A percentile compares a stretch with the other conserved stretches of the same genome.
phyloP scores from a whole-genome alignment of 1,139 yeast genomes.

The Kodamaea derodonti region DNA sequence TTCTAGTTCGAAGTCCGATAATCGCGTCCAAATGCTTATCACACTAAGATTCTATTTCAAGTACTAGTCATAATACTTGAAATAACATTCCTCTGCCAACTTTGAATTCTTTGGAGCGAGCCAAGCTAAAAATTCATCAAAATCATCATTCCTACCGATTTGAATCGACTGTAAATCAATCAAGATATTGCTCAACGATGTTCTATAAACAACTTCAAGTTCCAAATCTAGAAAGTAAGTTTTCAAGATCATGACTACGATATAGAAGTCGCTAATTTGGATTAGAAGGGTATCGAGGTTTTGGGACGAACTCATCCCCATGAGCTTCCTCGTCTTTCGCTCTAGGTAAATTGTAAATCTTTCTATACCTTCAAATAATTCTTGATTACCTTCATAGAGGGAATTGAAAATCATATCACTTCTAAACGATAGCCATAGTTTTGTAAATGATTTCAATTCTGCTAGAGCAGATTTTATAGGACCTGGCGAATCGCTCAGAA shows the following conservation, averaged over 20 bases:
- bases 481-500: slow-evolving; percentile 5
- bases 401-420: slow-evolving; percentile 26
- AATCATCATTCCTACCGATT: slow-evolving; percentile 7
- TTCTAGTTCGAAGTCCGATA: no score
- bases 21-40: no score
- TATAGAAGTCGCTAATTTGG: not conserved
- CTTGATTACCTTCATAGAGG: slow-evolving; percentile 27
- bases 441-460: slow-evolving; percentile 12
- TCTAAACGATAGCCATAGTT: slow-evolving; percentile 27
- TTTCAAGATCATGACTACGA: not conserved
- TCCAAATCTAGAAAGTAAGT: slow-evolving; percentile 5
- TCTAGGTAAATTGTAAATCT: slow-evolving; percentile 13
- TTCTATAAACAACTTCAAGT: not conserved
- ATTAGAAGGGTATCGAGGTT: not conserved
- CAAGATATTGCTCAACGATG: slow-evolving; percentile 3
- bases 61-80: no score
- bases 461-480: slow-evolving; percentile 8
- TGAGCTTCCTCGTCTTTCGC: no score
- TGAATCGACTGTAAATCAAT: slow-evolving; percentile 4
- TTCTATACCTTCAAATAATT: slow-evolving; percentile 24
- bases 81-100: not conserved
- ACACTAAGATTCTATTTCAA: no score
- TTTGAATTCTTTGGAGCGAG: slow-evolving; percentile 8
- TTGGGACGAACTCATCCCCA: no score
- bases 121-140: slow-evolving; percentile 21